phyloP scores from a whole-genome alignment of 345 rosid genomes.

The Gossypium herbaceum region DNA sequence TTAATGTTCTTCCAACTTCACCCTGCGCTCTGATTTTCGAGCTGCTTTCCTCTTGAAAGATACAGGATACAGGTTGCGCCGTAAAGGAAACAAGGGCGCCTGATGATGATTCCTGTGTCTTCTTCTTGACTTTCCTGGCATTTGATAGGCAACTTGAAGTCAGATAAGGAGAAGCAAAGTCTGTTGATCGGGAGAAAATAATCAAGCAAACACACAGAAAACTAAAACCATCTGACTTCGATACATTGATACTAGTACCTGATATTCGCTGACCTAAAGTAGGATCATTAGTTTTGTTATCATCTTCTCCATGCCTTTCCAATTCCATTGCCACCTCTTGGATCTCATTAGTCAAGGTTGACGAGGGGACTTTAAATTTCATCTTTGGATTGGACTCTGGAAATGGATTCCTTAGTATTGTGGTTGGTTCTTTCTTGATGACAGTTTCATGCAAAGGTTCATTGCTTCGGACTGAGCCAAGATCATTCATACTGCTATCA shows the following conservation, averaged over 20 bases:
- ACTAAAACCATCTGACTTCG: neutral
- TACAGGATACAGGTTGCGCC: conserved; percentile 36
- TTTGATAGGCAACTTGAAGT: neutral
- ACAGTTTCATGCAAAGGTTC: conserved; percentile 24
- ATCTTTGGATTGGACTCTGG: conserved; percentile 16
- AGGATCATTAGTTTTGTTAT: conserved; percentile 24
- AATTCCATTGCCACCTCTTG: conserved; percentile 21
- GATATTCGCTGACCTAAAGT: conserved; percentile 19
- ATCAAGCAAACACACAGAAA: neutral
- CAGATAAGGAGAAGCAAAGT: conserved; percentile 6
- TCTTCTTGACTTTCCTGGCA: conserved; percentile 39
- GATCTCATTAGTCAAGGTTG: conserved; percentile 10
- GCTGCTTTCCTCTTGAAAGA: conserved; percentile 41
- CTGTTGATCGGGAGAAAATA: neutral
- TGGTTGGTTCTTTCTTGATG: conserved; percentile 29
- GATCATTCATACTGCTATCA: conserved; percentile 30
- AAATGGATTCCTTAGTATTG: conserved; percentile 21
- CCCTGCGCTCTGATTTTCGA: conserved; percentile 12
- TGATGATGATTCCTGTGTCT: conserved; percentile 27
- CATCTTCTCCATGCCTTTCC: conserved; percentile 24
- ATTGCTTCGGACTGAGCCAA: neutral
- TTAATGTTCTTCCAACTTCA: neutral
- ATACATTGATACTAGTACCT: conserved; percentile 24
- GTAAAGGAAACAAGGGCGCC: conserved; percentile 31
- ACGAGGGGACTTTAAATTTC: conserved; percentile 18